These are phyloP conservation scores for Ceratocystis colombiana DNA, from an alignment of 2,329 filamentous ascomycete genomes.

Conservation along the genomic window DNA sequence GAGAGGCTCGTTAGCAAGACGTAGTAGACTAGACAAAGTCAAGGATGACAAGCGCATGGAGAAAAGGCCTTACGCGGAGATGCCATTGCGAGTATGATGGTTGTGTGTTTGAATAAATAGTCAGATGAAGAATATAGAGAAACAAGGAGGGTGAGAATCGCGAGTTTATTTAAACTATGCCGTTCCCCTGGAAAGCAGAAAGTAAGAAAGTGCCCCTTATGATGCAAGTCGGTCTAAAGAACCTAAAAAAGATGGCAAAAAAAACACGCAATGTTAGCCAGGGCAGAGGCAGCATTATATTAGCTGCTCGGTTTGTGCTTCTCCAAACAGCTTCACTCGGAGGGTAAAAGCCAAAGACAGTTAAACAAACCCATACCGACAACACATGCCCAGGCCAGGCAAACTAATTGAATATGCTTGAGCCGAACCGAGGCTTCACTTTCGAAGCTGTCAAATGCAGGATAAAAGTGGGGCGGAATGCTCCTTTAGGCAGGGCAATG, in stretches of 20 bases:
- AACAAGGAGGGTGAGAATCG: conserved; percentile 14
- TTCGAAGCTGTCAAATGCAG: not conserved
- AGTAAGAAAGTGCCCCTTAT: too few relatives aligned
- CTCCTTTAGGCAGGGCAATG: not conserved
- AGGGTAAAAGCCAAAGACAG: not conserved
- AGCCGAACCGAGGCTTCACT: conserved; percentile 22
- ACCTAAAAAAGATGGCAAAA: not conserved
- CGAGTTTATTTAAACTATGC: not conserved
- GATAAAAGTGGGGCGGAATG: not conserved
- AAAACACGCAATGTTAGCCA: not conserved
- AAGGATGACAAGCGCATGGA: not conserved
- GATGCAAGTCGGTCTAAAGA: not conserved
- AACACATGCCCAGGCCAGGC: not conserved
- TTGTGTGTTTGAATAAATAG: conserved; percentile 20
- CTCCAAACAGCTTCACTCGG: not conserved
- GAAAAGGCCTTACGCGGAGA: conserved; percentile 59
- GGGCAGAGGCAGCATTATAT: not conserved
- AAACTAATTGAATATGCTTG: not conserved
- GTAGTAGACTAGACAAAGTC: not conserved
- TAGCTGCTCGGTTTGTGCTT: not conserved
- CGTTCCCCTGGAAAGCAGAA: not conserved
- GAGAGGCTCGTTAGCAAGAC: not conserved
- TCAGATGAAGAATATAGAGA: conserved; percentile 16
- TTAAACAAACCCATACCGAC: not conserved
- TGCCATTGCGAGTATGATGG: conserved; percentile 47